A percentile compares a stretch with the other conserved stretches of the same genome.
phyloP scores from a whole-genome alignment of 257 asterid species.

The Solanum corneliomulleri region DNA sequence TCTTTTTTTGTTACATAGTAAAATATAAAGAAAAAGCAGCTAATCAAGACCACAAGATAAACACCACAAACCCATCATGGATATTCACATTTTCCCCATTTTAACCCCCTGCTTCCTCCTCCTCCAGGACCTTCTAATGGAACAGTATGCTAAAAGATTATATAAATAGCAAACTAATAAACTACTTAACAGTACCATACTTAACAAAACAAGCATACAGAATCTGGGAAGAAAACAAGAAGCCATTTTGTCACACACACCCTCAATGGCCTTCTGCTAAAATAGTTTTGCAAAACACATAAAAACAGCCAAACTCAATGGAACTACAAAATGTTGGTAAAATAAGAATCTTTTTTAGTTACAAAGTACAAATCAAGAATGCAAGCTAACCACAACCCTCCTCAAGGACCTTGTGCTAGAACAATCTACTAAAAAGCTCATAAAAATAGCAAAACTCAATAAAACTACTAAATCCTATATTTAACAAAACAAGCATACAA shows the following conservation, averaged over 20 bases:
- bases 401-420: neutral
- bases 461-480: too few relatives aligned
- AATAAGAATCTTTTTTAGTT: neutral
- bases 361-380: too few relatives aligned
- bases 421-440: neutral
- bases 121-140: neutral
- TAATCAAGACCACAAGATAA: constrained; percentile 5
- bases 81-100: neutral
- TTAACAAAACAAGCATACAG: neutral
- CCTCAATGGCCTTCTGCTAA: neutral
- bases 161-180: neutral
- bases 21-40: neutral
- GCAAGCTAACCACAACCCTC: neutral
- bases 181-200: neutral
- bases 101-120: neutral
- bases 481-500: too few relatives aligned
- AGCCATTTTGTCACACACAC: neutral
- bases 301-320: neutral
- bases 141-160: neutral
- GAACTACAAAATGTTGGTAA: neutral
- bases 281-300: neutral
- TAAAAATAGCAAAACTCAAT: too few relatives aligned
- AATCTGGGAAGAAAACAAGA: neutral
- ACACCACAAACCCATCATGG: constrained; percentile 12
- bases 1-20: neutral